Base-by-base conservation (phyloP, 352 stramenopile species). In the Phytophthora sp. region DNA sequence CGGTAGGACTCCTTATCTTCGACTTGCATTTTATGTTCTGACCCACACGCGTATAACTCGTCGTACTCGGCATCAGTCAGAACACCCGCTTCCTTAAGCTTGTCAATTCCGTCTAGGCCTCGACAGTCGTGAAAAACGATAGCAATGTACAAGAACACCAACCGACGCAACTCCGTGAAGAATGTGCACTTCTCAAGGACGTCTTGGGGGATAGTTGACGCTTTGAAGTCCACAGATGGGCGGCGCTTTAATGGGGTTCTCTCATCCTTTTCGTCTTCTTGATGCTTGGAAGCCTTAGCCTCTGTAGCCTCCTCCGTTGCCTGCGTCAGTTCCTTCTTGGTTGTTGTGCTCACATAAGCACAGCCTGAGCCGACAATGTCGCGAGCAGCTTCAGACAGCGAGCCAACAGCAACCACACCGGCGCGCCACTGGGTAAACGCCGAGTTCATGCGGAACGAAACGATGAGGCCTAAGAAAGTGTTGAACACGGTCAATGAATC, bases 401-500 rank as follows among this genome's bases (percentile, higher is more conserved):
- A 75, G 3, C 79, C 81, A 18, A 89, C 74, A 4, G 85, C 78
- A 17, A 91, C 67, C 26, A 94, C 77, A 26, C 86, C 86, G 11
- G 77, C 66, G 13, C 86, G 83, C 86, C 83, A 94, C 58, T 92
- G 83, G 12, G 78, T 60, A 55, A 94, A 94, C 3, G 86, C 86
- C 38, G 83, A 92, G 49, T 94, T 94, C 67, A 92, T 73, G 27
- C 86, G 82, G 50, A 92, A 94, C 24, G 83, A 92, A 41, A 92
- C 73, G 24, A 76, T 89, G 53, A 94, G 79, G 2, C 83, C 86
- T 1, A 94, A 56, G 43, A 94, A 94, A 41, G 83, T 91, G 70
- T 94, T 94, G 68, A 92, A 92, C 11, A 94, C 86, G n/a, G 82
- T 90, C 27, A 94, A 66, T 17, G 86, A 90, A 66, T 92, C 82